Conservation (phyloP, 495 filamentous ascomycete species). For the Penicillium paradoxum region DNA sequence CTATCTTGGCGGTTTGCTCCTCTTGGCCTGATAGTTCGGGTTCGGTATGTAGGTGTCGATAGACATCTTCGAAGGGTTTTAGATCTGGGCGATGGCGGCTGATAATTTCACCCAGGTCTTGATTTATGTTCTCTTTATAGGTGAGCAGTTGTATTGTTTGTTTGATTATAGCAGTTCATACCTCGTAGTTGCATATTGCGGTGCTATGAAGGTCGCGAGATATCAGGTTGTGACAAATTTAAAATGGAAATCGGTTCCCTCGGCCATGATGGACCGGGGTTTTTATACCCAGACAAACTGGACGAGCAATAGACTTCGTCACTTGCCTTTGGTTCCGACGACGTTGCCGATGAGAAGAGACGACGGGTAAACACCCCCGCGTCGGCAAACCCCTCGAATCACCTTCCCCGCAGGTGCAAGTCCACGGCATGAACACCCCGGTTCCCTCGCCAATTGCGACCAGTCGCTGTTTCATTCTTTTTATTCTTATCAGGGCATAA, state of each 20-base stretch:
- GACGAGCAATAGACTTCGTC: neutral
- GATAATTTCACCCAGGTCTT: conserved; percentile 1
- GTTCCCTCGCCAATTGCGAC: neutral
- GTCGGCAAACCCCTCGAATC: conserved; percentile 3
- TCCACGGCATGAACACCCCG: neutral
- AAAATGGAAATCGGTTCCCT: too few relatives aligned
- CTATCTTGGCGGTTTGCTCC: conserved; percentile 36
- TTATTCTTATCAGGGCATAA: too few relatives aligned
- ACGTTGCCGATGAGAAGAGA: neutral
- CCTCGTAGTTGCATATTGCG: conserved; percentile 1
- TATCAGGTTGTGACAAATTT: neutral
- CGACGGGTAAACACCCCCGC: neutral
- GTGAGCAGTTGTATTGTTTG: neutral
- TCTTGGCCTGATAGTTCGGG: conserved; percentile 54
- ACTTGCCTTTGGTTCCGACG: neutral
- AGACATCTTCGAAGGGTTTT: conserved; percentile 37
- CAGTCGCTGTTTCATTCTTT: too few relatives aligned
- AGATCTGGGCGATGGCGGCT: conserved; percentile 30
- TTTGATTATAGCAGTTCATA: neutral
- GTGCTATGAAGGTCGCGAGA: neutral
- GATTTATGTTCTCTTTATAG: neutral
- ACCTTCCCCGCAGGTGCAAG: neutral
- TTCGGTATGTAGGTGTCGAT: conserved; percentile 42
- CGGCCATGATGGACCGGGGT: too few relatives aligned
- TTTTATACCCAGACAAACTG: neutral